Base-by-base conservation (phyloP, 768 basidiomycete genomes). In the Asterophora parasitica region DNA sequence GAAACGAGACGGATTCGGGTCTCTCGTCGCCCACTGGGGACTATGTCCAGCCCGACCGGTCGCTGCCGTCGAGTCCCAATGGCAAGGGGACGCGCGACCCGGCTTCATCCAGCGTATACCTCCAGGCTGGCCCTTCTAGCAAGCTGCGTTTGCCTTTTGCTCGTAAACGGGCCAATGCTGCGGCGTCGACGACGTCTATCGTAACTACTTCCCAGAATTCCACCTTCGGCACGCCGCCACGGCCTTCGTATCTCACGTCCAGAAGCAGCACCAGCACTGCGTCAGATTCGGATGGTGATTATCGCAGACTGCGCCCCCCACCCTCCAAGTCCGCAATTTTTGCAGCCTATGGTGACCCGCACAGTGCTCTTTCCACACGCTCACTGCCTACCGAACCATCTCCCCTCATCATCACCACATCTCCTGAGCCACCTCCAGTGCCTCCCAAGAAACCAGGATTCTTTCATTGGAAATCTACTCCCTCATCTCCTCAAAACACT, bases 251-350 rank as follows among this genome's bases (percentile, higher is more conserved):
- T 55, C 44, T 55, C 52, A 52, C 47, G 0, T 48, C 52, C 39
- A 63, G 61, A 44, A 61, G 58, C 51, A 69, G 71, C 66, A 66
- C 65, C 4, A 58, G 65, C 42, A 65, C 68, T 5, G 67, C 64
- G 5, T 75, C 78, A 35, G 77, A 78, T 43, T 61, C 69, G 3
- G 78, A 75, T 12, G 57, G 65, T 16, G 53, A 67, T 19, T 54
- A 70, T 20, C 73, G 72, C 28, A 67, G 69, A 27, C 65, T 74
- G 9, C 67, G 73, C 11, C 82, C 81, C 3, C 82, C 85, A 1
- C 83, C 83, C 0, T 75, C 76, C 16, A 80, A 80, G 58, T 81
- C 79, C 1, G 75, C 81, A 35, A 73, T 87, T 46, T 86, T 88
- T 62, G 77, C 74, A 8, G 73, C 74, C 4, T 77, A 82, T 54